phyloP scores from a whole-genome alignment of 2,329 filamentous ascomycete genomes.

The Shiraia sp. region DNA sequence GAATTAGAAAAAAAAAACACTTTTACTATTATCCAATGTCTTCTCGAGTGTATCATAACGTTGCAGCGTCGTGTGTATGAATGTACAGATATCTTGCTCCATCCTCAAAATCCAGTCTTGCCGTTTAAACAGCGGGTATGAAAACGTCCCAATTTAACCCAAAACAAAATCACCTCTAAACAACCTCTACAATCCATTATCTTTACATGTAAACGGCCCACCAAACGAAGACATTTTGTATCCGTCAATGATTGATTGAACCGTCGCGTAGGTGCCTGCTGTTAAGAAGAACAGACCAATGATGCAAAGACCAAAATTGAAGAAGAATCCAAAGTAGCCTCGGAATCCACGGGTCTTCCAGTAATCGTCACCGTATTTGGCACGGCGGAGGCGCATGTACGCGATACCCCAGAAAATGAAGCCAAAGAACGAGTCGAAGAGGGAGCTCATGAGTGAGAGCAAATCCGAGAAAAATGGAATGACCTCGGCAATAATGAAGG shows the following conservation, averaged over 20 bases:
- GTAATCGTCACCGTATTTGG: slow-evolving; percentile 61
- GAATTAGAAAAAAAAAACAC: too few species aligned
- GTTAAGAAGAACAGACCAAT: slow-evolving; percentile 81
- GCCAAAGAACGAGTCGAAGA: slow-evolving; percentile 91
- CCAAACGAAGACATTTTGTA: slow-evolving; percentile 68
- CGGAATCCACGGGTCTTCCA: slow-evolving; percentile 58
- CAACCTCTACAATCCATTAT: slow-evolving; percentile 61
- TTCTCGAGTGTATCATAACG: too few species aligned
- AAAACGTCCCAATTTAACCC: background rate
- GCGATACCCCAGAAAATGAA: slow-evolving; percentile 94
- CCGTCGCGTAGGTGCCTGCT: slow-evolving; percentile 74
- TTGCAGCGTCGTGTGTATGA: background rate
- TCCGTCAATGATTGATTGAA: slow-evolving; percentile 74
- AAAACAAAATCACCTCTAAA: background rate
- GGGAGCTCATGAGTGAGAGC: slow-evolving; percentile 76
- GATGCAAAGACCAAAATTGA: slow-evolving; percentile 74
- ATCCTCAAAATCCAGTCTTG: background rate
- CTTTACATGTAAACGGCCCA: slow-evolving; percentile 73
- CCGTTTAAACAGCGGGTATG: background rate
- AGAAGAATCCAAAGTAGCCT: slow-evolving; percentile 58
- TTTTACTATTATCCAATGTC: too few species aligned
- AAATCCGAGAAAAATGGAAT: slow-evolving; percentile 89
- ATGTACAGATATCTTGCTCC: background rate
- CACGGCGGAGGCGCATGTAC: slow-evolving; percentile 74
- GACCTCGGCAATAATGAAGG: slow-evolving; percentile 88